Percentiles rank a stretch among this genome's conserved stretches.
Conservation (phyloP, 2,329 filamentous ascomycete genomes). For the Passalora sequoiae region DNA sequence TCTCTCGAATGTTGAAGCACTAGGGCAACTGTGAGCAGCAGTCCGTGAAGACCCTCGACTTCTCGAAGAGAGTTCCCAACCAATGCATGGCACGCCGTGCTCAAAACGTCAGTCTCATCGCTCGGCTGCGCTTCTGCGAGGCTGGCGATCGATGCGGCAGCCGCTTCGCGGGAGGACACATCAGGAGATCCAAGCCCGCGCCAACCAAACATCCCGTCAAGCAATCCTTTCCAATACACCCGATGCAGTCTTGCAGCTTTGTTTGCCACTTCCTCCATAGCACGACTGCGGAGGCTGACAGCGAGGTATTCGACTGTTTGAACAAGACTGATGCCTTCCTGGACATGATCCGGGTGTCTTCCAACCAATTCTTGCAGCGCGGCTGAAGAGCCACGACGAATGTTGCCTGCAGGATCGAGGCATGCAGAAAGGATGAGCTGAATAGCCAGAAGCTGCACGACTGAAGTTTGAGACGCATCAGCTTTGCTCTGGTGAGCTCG, state of each 20-base stretch:
- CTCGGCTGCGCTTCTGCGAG: conserved; percentile 43
- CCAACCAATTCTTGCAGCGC: conserved; percentile 92
- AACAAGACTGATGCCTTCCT: conserved; percentile 76
- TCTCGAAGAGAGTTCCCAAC: conserved; percentile 35
- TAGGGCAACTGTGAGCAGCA: conserved; percentile 15
- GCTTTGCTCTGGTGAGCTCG: conserved; percentile 3
- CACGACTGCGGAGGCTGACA: conserved; percentile 79
- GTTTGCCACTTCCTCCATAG: conserved; percentile 70
- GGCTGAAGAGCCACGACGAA: conserved; percentile 84
- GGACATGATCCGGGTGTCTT: conserved; percentile 79
- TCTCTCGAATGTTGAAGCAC: too few relatives aligned
- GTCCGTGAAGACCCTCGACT: conserved; percentile 21
- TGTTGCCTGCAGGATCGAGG: conserved; percentile 87
- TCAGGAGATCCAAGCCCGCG: conserved; percentile 80
- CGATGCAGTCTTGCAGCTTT: conserved; percentile 60
- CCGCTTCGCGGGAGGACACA: conserved; percentile 63
- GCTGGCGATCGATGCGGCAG: conserved; percentile 63
- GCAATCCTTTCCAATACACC: conserved; percentile 62
- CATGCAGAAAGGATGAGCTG: conserved; percentile 77
- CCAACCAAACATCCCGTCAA: conserved; percentile 73
- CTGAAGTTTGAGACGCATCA: conserved; percentile 10
- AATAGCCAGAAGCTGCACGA: conserved; percentile 65
- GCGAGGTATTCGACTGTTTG: conserved; percentile 90
- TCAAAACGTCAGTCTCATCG: conserved; percentile 42
- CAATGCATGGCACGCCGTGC: conserved; percentile 43